Conservation (phyloP, 768 basidiomycete species). For the Leccinum longicurvipes region DNA sequence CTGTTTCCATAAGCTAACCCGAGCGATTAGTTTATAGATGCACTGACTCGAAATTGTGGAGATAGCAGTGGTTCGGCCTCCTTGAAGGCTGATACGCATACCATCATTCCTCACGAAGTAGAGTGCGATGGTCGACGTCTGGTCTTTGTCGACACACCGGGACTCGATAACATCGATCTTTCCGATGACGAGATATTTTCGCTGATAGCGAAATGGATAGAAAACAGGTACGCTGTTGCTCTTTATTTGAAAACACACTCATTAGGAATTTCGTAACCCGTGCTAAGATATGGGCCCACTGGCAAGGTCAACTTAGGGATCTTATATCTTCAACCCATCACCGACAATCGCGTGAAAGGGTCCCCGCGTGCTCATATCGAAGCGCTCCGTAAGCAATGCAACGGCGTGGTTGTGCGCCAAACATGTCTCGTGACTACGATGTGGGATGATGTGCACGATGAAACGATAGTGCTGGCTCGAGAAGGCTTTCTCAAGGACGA, state of each 20-base stretch:
- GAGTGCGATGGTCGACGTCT: not conserved
- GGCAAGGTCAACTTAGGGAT: not conserved
- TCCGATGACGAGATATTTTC: conserved; percentile 1
- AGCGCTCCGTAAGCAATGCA: conserved; percentile 1
- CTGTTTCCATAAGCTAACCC: not conserved
- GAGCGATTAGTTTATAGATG: conserved; percentile 2
- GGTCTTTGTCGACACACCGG: conserved; percentile 8
- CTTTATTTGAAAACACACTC: not conserved
- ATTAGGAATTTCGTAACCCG: not conserved
- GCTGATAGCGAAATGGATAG: not conserved
- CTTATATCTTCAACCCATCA: conserved; percentile 8
- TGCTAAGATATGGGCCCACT: not conserved
- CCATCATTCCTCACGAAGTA: not conserved
- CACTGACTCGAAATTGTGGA: not conserved
- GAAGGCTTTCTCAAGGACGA: not conserved
- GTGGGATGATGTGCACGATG: conserved; percentile 6
- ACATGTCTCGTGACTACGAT: conserved; percentile 9
- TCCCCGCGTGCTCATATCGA: not conserved
- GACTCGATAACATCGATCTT: not conserved
- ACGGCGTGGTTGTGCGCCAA: not conserved
- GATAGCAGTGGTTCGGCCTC: not conserved
- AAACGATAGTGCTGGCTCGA: not conserved
- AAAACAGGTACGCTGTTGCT: not conserved
- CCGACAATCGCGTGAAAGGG: not conserved
- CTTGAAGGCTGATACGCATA: not conserved